Evolutionary conservation across 164 flowering plant species (phyloP).

Genomic region (Aristolochia fimbriata): DNA sequence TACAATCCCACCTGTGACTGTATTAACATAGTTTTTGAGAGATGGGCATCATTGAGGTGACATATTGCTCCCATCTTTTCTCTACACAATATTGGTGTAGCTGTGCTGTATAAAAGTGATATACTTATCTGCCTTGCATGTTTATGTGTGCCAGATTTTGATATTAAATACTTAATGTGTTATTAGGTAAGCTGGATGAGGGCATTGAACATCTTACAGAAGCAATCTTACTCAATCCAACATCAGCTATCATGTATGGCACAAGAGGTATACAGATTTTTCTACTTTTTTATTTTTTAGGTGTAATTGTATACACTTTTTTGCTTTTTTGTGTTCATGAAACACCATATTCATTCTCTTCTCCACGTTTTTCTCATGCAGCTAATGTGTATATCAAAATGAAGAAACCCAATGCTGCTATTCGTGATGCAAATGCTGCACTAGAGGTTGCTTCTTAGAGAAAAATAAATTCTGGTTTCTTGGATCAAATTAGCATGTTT

Average conservation of each 20-base stretch:
- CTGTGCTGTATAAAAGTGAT: not conserved
- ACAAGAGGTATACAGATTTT: constrained; percentile 58
- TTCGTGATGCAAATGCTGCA: constrained; percentile 91
- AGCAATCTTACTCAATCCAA: constrained; percentile 79
- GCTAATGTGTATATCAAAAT: constrained; percentile 82
- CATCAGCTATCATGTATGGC: constrained; percentile 91
- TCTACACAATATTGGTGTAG: too few relatives aligned
- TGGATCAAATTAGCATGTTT: too few relatives aligned
- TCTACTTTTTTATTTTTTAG: not conserved
- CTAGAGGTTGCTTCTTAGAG: constrained; percentile 44
- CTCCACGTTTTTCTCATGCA: constrained; percentile 18
- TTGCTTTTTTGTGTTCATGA: too few relatives aligned
- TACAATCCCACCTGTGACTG: too few relatives aligned
- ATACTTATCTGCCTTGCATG: not conserved
- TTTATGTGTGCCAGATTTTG: too few relatives aligned
- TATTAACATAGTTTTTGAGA: too few relatives aligned
- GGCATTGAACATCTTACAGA: constrained; percentile 73
- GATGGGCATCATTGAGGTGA: too few relatives aligned
- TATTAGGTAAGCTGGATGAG: constrained; percentile 75
- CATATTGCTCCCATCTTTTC: too few relatives aligned
- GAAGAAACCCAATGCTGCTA: constrained; percentile 98
- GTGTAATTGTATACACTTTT: not conserved
- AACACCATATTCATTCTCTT: not conserved
- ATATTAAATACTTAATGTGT: not conserved
- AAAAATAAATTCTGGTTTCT: too few relatives aligned